Evolutionary conservation across 108 stramenopile genomes (phyloP), one percentile per base, ranked within the genome.

Genomic region (Nitzschia putrida): DNA sequence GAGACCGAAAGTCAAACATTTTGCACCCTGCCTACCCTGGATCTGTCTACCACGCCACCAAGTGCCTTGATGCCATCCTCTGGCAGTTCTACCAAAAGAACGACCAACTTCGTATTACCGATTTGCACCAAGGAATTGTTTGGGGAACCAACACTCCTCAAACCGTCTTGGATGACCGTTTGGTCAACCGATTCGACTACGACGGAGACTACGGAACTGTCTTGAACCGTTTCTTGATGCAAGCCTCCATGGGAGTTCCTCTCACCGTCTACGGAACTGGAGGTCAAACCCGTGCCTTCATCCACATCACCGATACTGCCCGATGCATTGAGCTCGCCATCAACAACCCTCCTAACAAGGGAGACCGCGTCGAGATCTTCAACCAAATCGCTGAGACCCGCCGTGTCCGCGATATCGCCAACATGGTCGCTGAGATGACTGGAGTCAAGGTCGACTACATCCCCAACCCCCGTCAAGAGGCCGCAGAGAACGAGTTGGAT

Each of bases 11-110:
- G 76, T 56, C 85, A 55, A 93, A 90, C 74, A 98, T 98, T 76
- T 81, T 98, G 54, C 98, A 98, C 80, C 98, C 98, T 26, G 98
- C 98, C 40, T 95, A 98, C 77, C 98, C 98, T 42, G 98, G 98
- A 76, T 90, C 88, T 18, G 91, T 96, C 51, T 97, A 97, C 86
- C 96, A 97, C 68, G 91, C 93, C 52, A 96, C 96, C 69, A 98
- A 97, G 88, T 97, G 97, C 73, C 77, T 97, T 69, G 98, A 98
- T 78, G 98, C 98, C 9, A 78, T 98, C 42, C 69, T 97, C 29
- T 98, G 95, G 89, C 96, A 97, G 84, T 98, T 97, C 73, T 98
- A 98, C 87, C 86, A 94, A 76, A 98, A 97, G 92, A 98, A 98
- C 79, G 97, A 98, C 68, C 78, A 90, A 18, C 87, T 98, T 26